Evolutionary conservation across 371 early-diverging fungal genomes (phyloP).

Genomic region (Mortierella sp.): DNA sequence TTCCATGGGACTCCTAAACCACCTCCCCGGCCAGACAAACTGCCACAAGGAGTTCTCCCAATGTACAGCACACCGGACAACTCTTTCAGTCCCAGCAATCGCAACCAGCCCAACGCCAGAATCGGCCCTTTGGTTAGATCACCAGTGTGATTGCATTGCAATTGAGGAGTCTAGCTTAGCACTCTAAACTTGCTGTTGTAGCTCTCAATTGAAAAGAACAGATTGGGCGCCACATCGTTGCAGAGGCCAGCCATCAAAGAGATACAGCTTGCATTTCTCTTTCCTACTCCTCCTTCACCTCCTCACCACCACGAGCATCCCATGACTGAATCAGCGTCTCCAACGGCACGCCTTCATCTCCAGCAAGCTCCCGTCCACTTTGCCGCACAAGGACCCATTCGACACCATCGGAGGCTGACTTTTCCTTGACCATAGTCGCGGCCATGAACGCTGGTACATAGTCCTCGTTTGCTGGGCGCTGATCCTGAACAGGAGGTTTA

Average conservation of each 20-base stretch:
- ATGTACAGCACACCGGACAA: conserved; percentile 6
- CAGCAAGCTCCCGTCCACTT: conserved; percentile 16
- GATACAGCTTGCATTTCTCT: too few relatives aligned
- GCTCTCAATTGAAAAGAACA: too few relatives aligned
- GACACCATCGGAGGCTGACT: conserved; percentile 9
- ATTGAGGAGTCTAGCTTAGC: neutral
- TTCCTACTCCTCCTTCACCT: neutral
- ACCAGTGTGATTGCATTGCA: neutral
- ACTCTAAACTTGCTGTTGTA: too few relatives aligned
- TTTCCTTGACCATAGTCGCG: conserved; percentile 1
- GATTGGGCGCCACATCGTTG: too few relatives aligned
- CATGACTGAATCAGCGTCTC: conserved; percentile 12
- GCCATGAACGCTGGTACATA: too few relatives aligned
- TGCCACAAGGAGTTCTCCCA: neutral
- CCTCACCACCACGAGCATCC: neutral
- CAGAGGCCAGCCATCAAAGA: too few relatives aligned
- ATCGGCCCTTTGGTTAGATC: neutral
- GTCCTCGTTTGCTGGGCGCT: neutral
- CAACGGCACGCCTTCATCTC: conserved; percentile 32
- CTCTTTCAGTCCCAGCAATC: conserved; percentile 10
- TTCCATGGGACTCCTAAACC: too few relatives aligned
- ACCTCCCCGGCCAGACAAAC: conserved; percentile 11
- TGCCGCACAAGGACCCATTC: conserved; percentile 31
- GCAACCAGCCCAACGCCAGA: neutral
- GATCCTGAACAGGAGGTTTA: conserved; percentile 6